These are phyloP conservation scores for Naematelia encephala DNA, from an alignment of 768 basidiomycete genomes.

Conservation along the genomic window DNA sequence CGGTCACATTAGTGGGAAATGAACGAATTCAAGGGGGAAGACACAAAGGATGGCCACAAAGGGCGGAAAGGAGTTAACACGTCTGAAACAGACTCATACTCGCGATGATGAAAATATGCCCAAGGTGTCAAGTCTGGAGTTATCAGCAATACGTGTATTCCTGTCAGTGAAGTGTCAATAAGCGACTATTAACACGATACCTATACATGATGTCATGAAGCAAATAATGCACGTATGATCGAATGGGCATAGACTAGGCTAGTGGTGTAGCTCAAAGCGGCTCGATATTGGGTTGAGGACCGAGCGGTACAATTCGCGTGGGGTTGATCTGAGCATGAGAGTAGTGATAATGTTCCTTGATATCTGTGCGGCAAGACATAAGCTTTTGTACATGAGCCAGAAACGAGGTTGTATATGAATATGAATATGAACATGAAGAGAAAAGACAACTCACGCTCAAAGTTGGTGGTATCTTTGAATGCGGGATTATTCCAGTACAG, in stretches of 20 bases:
- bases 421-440: neutral
- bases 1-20: neutral
- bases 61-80: slow-evolving; percentile 1
- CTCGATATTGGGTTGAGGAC: slow-evolving; percentile 67
- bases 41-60: slow-evolving; percentile 26
- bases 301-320: slow-evolving; percentile 68
- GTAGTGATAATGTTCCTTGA: slow-evolving; percentile 51
- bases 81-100: too few relatives aligned
- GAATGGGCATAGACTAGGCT: too few relatives aligned
- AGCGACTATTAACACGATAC: too few relatives aligned
- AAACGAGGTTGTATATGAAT: too few relatives aligned
- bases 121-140: too few relatives aligned
- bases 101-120: too few relatives aligned
- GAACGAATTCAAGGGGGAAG: neutral
- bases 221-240: too few relatives aligned
- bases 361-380: slow-evolving; percentile 26
- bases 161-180: too few relatives aligned
- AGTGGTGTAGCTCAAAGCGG: slow-evolving; percentile 49
- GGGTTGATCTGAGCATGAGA: slow-evolving; percentile 67
- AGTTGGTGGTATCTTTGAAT: slow-evolving; percentile 82
- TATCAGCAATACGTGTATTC: too few relatives aligned
- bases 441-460: slow-evolving; percentile 64
- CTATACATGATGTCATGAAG: too few relatives aligned
- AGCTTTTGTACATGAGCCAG: slow-evolving; percentile 33
- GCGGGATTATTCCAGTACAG: slow-evolving; percentile 88